A percentile compares a stretch with the other conserved stretches of the same genome.
These are phyloP conservation scores for Polytrichum formosum DNA, from an alignment of 225 moss, liverwort and hornwort genomes.

Conservation along the genomic window DNA sequence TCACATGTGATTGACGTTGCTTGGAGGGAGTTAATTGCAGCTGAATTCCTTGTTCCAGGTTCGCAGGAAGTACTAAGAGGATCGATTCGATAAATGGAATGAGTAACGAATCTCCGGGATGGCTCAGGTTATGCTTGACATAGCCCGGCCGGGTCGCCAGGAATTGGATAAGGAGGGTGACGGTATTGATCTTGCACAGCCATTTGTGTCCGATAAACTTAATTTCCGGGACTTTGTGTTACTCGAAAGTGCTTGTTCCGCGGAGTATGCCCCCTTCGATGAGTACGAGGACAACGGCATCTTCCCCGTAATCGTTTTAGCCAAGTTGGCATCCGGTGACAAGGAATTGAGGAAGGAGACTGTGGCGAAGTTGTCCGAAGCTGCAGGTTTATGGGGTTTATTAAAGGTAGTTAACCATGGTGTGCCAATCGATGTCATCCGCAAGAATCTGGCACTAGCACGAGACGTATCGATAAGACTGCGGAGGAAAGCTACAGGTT, in stretches of 20 bases:
- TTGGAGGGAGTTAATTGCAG: too few species aligned
- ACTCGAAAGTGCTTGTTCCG: background rate
- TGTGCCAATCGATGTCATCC: background rate
- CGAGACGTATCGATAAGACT: background rate
- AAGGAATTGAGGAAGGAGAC: background rate
- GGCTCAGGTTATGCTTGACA: too few species aligned
- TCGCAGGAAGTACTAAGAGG: too few species aligned
- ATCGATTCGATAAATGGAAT: too few species aligned
- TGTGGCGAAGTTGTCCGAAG: background rate
- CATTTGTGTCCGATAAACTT: background rate
- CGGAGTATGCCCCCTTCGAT: background rate
- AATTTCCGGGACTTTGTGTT: background rate
- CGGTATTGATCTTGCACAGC: background rate
- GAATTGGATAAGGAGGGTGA: background rate
- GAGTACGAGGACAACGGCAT: background rate
- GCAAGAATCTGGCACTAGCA: background rate
- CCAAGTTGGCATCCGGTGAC: background rate
- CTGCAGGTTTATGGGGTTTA: background rate
- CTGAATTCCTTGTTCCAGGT: too few species aligned
- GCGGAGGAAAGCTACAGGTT: background rate
- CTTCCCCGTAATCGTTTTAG: background rate
- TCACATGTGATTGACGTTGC: too few species aligned
- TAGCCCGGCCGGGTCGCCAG: too few species aligned
- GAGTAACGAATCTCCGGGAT: too few species aligned
- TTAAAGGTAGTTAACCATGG: constrained; percentile 14